phyloP scores from a whole-genome alignment of 1,139 yeast species.

The Blastobotrys arbuscula region DNA sequence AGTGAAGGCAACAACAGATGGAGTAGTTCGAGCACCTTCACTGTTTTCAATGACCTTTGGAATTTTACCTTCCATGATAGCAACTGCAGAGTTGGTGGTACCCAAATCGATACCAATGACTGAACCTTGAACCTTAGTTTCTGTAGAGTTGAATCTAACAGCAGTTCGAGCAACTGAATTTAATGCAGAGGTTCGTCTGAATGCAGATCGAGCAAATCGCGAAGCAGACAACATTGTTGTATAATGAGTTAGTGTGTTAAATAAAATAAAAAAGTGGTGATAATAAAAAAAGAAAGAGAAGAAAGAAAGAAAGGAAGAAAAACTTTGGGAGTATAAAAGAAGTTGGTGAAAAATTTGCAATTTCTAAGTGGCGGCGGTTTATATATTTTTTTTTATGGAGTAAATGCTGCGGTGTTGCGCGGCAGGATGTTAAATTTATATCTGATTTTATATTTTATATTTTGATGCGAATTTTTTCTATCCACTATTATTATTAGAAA shows the following conservation, averaged over 20 bases:
- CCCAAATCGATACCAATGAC: constrained; percentile 99
- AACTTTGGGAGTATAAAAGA: not conserved
- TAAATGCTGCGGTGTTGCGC: no score
- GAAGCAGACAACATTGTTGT: constrained; percentile 30
- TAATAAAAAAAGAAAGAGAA: constrained; percentile 1
- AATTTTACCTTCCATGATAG: constrained; percentile 93
- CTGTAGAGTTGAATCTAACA: constrained; percentile 34
- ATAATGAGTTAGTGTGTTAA: not conserved
- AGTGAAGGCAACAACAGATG: constrained; percentile 97
- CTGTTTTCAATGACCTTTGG: constrained; percentile 97
- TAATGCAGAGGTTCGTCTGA: constrained; percentile 18
- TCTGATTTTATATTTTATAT: no score
- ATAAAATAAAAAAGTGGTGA: no score
- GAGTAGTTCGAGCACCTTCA: constrained; percentile 99
- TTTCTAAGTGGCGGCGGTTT: no score
- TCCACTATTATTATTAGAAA: no score
- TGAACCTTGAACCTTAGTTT: constrained; percentile 43
- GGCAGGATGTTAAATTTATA: no score
- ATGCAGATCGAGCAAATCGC: constrained; percentile 32
- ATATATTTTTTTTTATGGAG: no score
- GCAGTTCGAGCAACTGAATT: constrained; percentile 12
- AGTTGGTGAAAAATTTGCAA: not conserved
- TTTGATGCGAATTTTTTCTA: no score
- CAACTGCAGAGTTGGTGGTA: constrained; percentile 99
- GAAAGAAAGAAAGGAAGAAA: constrained; percentile 2